Conservation (phyloP, 176 grass and related monocot genomes). For the Neostapfia colusana region DNA sequence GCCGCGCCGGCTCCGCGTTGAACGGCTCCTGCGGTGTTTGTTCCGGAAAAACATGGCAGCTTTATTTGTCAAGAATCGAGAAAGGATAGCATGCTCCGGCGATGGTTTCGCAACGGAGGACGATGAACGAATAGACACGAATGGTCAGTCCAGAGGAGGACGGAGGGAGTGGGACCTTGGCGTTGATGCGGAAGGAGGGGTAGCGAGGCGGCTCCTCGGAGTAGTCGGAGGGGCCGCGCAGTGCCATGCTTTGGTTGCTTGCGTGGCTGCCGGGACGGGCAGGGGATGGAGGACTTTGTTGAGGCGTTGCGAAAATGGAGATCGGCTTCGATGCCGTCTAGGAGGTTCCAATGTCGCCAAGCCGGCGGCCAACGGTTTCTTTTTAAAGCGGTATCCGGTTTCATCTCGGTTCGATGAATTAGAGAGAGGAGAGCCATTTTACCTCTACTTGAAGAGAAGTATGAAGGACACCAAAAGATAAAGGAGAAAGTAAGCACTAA, state of each 20-base stretch:
- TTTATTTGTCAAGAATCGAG: not conserved
- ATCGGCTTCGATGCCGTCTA: too few relatives aligned
- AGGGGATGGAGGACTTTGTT: not conserved
- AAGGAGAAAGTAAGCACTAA: too few relatives aligned
- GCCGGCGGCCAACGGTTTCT: conserved; percentile 27
- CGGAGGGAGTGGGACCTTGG: conserved; percentile 50
- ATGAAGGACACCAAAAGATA: too few relatives aligned
- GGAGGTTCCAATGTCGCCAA: not conserved
- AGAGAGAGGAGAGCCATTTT: too few relatives aligned
- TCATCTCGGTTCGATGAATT: not conserved
- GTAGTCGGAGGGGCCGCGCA: conserved; percentile 57
- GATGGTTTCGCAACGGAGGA: not conserved
- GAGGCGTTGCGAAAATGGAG: not conserved
- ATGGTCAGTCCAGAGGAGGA: not conserved
- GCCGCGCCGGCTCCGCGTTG: conserved; percentile 67
- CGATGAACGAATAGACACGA: not conserved
- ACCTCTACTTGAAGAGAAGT: too few relatives aligned
- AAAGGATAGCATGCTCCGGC: not conserved
- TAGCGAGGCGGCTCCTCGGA: conserved; percentile 61
- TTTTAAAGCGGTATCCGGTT: not conserved
- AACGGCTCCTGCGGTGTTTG: conserved; percentile 56
- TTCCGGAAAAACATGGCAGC: not conserved
- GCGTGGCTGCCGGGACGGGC: not conserved
- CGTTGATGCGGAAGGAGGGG: conserved; percentile 64
- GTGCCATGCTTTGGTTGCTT: not conserved